Base-by-base conservation (phyloP, 305 asterid species). In the Fraxinus velutina region DNA sequence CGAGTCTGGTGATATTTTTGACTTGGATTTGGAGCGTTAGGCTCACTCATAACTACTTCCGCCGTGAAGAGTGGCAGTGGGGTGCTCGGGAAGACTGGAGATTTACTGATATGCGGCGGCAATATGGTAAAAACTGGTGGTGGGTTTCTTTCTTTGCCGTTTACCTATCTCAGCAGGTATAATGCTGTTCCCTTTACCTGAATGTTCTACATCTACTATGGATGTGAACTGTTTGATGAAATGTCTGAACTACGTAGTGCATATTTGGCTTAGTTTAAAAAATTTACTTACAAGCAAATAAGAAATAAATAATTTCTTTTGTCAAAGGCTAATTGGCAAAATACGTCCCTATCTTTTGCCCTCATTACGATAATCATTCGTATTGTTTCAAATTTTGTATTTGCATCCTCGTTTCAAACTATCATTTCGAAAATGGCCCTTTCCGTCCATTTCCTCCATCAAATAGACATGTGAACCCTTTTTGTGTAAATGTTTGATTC, bases 21-120 rank as follows among this genome's bases (percentile, higher is more conserved):
- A 91, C 96, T 10, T 93, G 94, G 97, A 75, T 90, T 73, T 95
- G 99, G 99, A 89, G 94, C 75, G 47, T 89, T 8, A 86, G 99
- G 88, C 97, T 95, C 82, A 91, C 90, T 0, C 97, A 95, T 83
- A 95, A 92, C 88, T 95, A 95, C 89, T 95, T 95, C 85, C 97
- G 99, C 84, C 96, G 99, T 0, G 98, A 95, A 76, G 88, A 87
- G 36, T 95, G 99, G 98, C 96, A 92, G 80, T 95, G 97, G 96
- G 98, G 98, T 27, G 92, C 89, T 30, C 90, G 94, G 75, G 97
- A 95, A 84, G 99, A 93, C 84, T 95, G 97, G 99, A 89, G 99
- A 79, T 95, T 93, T 64, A 86, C 86, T 21, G 97, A 95, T 85
- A 80, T 95, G 92, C 84, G 90, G 44, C 83, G 37, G 7, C 93